A percentile compares a stretch with the other conserved stretches of the same genome.
These are phyloP conservation scores for Aspergillus sp. DNA, from an alignment of 2,329 filamentous ascomycete genomes.

Conservation along the genomic window DNA sequence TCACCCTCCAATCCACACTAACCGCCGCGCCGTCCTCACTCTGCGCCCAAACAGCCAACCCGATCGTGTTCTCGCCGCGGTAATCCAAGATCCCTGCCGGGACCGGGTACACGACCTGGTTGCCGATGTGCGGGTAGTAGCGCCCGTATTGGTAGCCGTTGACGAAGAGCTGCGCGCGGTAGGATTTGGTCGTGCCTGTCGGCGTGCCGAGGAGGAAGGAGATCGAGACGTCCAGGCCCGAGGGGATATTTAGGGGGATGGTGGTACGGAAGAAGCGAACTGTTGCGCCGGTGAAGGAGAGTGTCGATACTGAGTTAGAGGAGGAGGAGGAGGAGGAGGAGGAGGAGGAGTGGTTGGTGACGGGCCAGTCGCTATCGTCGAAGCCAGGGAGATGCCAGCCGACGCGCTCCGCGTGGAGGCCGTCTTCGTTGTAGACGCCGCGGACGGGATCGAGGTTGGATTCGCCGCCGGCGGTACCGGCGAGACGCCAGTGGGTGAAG, in stretches of 20 bases:
- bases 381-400: slow-evolving; percentile 61
- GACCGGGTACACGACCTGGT: slow-evolving; percentile 61
- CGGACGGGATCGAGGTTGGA: slow-evolving; percentile 56
- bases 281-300: slow-evolving; percentile 50
- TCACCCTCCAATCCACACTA: slow-evolving; percentile 52
- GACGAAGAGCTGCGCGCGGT: slow-evolving; percentile 60
- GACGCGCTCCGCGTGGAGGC: slow-evolving; percentile 57
- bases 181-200: slow-evolving; percentile 35
- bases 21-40: slow-evolving; percentile 52
- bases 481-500: slow-evolving; percentile 59
- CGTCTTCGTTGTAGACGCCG: slow-evolving; percentile 58
- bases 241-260: slow-evolving; percentile 52
- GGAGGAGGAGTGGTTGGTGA: slow-evolving; percentile 24
- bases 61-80: slow-evolving; percentile 58
- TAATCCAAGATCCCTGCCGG: slow-evolving; percentile 61
- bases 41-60: slow-evolving; percentile 61
- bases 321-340: not conserved
- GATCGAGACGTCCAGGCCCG: slow-evolving; percentile 56
- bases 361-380: slow-evolving; percentile 48
- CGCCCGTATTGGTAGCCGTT: slow-evolving; percentile 66
- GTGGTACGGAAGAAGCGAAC: slow-evolving; percentile 58
- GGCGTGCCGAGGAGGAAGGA: slow-evolving; percentile 55
- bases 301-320: not conserved
- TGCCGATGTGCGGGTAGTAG: slow-evolving; percentile 61
- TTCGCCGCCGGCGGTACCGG: slow-evolving; percentile 57